These are phyloP conservation scores for Hippophae tibetana DNA, from an alignment of 306 rosid species.

Conservation along the genomic window DNA sequence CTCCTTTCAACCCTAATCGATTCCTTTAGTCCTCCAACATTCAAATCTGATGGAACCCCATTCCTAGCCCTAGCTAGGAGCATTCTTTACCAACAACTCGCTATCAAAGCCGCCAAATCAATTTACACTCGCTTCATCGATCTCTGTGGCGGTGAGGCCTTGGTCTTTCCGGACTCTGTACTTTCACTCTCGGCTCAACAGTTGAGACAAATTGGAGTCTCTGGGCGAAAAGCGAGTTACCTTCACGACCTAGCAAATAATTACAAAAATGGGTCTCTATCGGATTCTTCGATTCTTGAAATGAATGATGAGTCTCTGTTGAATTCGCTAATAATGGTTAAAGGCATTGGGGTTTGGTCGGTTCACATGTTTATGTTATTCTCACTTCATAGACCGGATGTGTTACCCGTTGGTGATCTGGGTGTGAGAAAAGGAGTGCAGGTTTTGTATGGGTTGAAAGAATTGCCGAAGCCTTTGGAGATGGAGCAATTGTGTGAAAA, in stretches of 20 bases:
- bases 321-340: constrained; percentile 40
- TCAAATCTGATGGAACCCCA: constrained; percentile 31
- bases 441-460: constrained; percentile 50
- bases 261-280: constrained; percentile 35
- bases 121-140: constrained; percentile 52
- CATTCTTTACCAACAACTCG: constrained; percentile 72
- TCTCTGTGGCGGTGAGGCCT: constrained; percentile 49
- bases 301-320: constrained; percentile 60
- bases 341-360: constrained; percentile 81
- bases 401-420: constrained; percentile 68
- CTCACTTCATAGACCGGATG: constrained; percentile 60
- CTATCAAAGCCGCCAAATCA: constrained; percentile 47
- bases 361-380: constrained; percentile 89
- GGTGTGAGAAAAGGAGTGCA: constrained; percentile 70
- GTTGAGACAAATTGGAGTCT: constrained; percentile 54
- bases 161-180: constrained; percentile 35
- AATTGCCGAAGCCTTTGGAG: constrained; percentile 46
- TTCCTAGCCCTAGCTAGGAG: constrained; percentile 48
- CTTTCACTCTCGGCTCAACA: constrained; percentile 30
- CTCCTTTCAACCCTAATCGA: constrained; percentile 33
- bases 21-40: constrained; percentile 30
- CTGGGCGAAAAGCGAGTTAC: constrained; percentile 61
- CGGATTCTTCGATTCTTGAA: constrained; percentile 44
- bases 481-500: constrained; percentile 57
- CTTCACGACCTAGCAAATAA: constrained; percentile 55